Percentiles rank a stretch among this genome's conserved stretches.
Conservation (phyloP, 129 eudicot species). For the sunflower (Helianthus annuus) region HanXRQr2.0-SUNRISE NC_035442.2:124064937-124065436, state of each 20-base stretch:
- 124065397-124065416: slow-evolving; percentile 80
- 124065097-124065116: slow-evolving; percentile 5
- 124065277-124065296: slow-evolving; percentile 41
- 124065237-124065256: slow-evolving; percentile 47
- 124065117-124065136: neutral
- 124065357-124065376: slow-evolving; percentile 70
- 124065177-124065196: slow-evolving; percentile 98
- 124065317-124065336: slow-evolving; percentile 85
- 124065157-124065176: slow-evolving; percentile 96
- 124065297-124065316: slow-evolving; percentile 82
- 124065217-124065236: slow-evolving; percentile 64
- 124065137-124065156: slow-evolving; percentile 85
- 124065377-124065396: slow-evolving; percentile 91
- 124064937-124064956: neutral
- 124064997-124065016: neutral
- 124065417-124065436: slow-evolving; percentile 90
- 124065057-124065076: neutral
- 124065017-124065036: slow-evolving; percentile 3
- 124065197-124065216: slow-evolving; percentile 94
- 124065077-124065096: neutral
- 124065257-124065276: slow-evolving; percentile 50
- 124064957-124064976: neutral
- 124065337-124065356: slow-evolving; percentile 90
- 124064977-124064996: neutral
- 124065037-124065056: neutral